Conservation (phyloP, 2,329 filamentous ascomycete species). For the Ophiostoma tasmaniense region DNA sequence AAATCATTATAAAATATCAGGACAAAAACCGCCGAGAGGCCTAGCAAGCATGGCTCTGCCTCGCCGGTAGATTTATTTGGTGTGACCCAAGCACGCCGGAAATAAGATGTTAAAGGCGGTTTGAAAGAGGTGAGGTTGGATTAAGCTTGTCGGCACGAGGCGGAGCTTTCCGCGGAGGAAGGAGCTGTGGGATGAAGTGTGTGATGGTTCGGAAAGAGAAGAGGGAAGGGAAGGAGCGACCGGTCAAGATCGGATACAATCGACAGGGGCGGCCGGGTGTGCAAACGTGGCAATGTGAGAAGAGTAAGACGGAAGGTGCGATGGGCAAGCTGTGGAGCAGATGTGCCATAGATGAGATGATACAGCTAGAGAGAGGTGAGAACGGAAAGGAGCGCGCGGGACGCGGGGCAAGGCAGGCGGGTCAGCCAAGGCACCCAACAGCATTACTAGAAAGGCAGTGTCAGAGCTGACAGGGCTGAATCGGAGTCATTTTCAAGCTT, state of each 20-base stretch:
- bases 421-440: not conserved
- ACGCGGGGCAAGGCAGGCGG: not conserved
- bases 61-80: not conserved
- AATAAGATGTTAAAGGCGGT: not conserved
- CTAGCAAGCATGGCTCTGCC: not conserved
- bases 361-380: not conserved
- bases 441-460: not conserved
- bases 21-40: not conserved
- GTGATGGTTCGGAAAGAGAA: not conserved
- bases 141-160: not conserved
- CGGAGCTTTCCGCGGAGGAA: not conserved
- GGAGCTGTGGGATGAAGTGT: not conserved
- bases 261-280: not conserved
- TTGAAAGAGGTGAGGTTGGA: not conserved
- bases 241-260: not conserved
- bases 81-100: not conserved
- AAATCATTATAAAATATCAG: not conserved
- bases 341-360: not conserved
- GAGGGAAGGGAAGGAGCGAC: not conserved
- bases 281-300: not conserved
- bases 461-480: not conserved
- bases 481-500: not conserved
- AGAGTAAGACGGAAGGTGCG: not conserved
- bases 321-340: not conserved
- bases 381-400: constrained; percentile 7